phyloP scores from a whole-genome alignment of 305 asterid species.

The Lippia alba region DNA sequence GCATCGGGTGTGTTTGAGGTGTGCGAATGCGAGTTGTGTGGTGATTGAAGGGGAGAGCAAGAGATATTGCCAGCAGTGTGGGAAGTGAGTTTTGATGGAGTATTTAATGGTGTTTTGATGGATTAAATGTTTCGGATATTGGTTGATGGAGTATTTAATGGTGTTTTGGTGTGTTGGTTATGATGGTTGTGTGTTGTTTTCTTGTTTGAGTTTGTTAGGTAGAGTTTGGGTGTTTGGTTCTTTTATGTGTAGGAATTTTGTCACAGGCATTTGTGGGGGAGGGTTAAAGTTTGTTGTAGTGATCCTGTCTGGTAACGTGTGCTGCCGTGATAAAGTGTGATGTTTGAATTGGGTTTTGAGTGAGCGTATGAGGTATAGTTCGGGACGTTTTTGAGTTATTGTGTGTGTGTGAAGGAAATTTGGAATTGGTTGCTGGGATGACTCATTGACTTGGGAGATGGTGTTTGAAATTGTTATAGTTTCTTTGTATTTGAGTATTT shows the following conservation, averaged over 20 bases:
- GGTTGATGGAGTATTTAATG: conserved; percentile 1
- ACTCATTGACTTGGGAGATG: no score
- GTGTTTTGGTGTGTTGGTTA: background rate
- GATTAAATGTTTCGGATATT: conserved; percentile 7
- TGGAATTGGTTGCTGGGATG: no score
- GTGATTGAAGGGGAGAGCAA: conserved; percentile 74
- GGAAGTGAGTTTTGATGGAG: conserved; percentile 59
- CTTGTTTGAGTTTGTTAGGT: background rate
- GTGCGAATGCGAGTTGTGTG: conserved; percentile 73
- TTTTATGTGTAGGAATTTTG: background rate
- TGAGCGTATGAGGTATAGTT: no score
- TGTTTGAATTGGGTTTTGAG: background rate
- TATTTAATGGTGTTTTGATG: no score
- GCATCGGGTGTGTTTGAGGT: conserved; percentile 77
- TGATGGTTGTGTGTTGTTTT: background rate
- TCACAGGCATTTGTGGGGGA: background rate
- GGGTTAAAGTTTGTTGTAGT: background rate
- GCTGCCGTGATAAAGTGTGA: no score
- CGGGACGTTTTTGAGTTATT: no score
- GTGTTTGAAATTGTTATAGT: no score
- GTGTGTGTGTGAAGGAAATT: no score
- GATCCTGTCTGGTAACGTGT: background rate
- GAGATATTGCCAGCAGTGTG: conserved; percentile 95
- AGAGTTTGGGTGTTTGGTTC: background rate
- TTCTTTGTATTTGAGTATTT: no score